Base-by-base conservation (phyloP, 306 rosid species). In the Casuarina cunninghamiana region DNA sequence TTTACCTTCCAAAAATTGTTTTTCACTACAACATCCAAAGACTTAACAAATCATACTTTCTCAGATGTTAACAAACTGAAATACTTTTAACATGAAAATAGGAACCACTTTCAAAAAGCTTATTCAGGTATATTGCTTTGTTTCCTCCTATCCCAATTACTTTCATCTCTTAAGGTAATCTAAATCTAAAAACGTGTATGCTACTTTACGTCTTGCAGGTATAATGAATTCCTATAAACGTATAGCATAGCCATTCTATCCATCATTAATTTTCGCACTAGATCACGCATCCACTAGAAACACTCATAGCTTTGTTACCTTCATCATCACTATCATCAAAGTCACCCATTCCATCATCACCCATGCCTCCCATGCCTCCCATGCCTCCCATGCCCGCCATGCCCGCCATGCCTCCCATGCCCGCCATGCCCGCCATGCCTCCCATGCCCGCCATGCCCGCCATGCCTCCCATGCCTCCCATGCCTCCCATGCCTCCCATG, bases 271-370 rank as follows among this genome's bases (percentile, higher is more conserved):
- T 58, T 58, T 9, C 26, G 39, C 60, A 81, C 12, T 7, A 50
- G 42, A 53, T 50, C 32, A 7, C 21, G 53, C 32, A 49, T 69
- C 46, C 83, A 69, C 15, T n/a, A 63, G 41, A 83, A 75, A 78
- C 76, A 58, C 38, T 41, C 1, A 5, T 10, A 46, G 55, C 38
- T 45, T 37, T 7, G 61, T 77, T 82, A 84, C 96, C 96, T 84
- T 91, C 97, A 77, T 92, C 97, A 10, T 89, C 96, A 72, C 88
- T 90, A 4, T 86, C 93, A 6, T 90, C 93, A 21, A 86, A 81
- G 53, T 88, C 97, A 57, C 42, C 69, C 69, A 62, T 43, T 39
- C 53, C 72, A 8, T 32, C 67, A 35, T 35, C 68, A 17, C 54
- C 55, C 74, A 69, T 69, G 54, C 74, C 74, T 4, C 55, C 74